These are phyloP conservation scores for Cercospora brassicicola DNA, from an alignment of 2,329 filamentous ascomycete genomes.

Conservation along the genomic window DNA sequence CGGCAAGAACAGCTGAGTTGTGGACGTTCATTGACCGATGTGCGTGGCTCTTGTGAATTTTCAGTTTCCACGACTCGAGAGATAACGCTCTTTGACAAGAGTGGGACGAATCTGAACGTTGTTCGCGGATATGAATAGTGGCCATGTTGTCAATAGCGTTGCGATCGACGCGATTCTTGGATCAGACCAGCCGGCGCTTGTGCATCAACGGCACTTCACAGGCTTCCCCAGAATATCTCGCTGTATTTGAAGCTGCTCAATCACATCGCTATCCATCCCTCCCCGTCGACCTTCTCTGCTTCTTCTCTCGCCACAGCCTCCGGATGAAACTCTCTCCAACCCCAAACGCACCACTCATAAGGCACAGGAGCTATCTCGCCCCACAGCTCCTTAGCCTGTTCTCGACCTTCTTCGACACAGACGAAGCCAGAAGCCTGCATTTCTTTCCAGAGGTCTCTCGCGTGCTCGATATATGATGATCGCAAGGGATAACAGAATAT, in stretches of 20 bases:
- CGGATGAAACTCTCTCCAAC: slow-evolving; percentile 36
- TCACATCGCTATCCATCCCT: slow-evolving; percentile 13
- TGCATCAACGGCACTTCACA: neutral
- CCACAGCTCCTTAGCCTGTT: slow-evolving; percentile 35
- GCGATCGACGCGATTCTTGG: neutral
- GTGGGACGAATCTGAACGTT: neutral
- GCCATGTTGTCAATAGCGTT: neutral
- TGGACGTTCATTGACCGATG: neutral
- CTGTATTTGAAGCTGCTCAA: neutral
- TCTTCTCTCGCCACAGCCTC: slow-evolving; percentile 11
- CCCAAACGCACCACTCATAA: slow-evolving; percentile 44
- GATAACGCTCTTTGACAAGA: neutral
- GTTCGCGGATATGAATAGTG: neutral
- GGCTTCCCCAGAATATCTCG: neutral
- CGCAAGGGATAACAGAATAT: slow-evolving; percentile 45
- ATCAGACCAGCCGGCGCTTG: neutral
- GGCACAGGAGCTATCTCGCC: slow-evolving; percentile 41
- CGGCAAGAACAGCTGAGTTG: neutral
- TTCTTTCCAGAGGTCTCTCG: slow-evolving; percentile 45
- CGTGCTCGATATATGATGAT: slow-evolving; percentile 46
- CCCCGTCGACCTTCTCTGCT: neutral
- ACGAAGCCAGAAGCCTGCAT: slow-evolving; percentile 43
- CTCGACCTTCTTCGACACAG: slow-evolving; percentile 39
- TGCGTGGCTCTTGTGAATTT: neutral
- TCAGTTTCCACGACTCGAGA: neutral